Percentiles rank a stretch among this genome's conserved stretches.
phyloP scores from a whole-genome alignment of 768 basidiomycete species.

The Kondoa malvinella region DNA sequence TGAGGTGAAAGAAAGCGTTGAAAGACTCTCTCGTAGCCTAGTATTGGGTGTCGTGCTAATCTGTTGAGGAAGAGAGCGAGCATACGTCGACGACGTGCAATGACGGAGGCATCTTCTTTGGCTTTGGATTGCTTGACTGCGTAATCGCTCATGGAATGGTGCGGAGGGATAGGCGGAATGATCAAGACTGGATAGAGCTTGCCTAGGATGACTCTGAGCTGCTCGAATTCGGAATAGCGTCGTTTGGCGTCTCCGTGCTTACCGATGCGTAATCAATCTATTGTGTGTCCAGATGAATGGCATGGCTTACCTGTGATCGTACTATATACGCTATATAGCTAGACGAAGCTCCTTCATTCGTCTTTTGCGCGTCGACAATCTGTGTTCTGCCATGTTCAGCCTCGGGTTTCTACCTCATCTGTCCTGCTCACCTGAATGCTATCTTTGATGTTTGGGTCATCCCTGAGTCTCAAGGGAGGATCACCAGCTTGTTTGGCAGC shows the following conservation, averaged over 20 bases:
- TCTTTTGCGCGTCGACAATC: slow-evolving; percentile 95
- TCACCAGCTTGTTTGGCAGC: background rate
- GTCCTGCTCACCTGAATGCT: background rate
- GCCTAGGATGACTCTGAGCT: slow-evolving; percentile 60
- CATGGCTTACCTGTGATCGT: slow-evolving; percentile 30
- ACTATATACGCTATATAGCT: slow-evolving; percentile 93
- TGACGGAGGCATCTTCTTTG: slow-evolving; percentile 84
- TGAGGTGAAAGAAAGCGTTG: slow-evolving; percentile 90
- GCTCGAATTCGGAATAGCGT: slow-evolving; percentile 95
- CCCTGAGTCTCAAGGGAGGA: background rate
- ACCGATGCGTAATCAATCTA: slow-evolving; percentile 3
- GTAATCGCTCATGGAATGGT: slow-evolving; percentile 88
- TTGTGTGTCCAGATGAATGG: background rate
- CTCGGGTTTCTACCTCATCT: background rate
- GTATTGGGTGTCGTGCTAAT: slow-evolving; percentile 72
- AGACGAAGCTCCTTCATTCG: slow-evolving; percentile 64
- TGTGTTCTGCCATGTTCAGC: slow-evolving; percentile 29
- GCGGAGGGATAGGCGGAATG: slow-evolving; percentile 92
- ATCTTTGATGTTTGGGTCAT: background rate
- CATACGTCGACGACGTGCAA: slow-evolving; percentile 81
- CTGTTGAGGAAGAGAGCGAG: slow-evolving; percentile 88
- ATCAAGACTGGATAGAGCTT: slow-evolving; percentile 90
- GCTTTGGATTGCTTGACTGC: slow-evolving; percentile 92
- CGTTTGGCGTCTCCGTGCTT: slow-evolving; percentile 72
- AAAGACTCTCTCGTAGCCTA: slow-evolving; percentile 89